Percentiles rank a stretch among this genome's conserved stretches.
These are phyloP conservation scores for Populus simonii DNA, from an alignment of 345 rosid genomes.

Conservation along the genomic window DNA sequence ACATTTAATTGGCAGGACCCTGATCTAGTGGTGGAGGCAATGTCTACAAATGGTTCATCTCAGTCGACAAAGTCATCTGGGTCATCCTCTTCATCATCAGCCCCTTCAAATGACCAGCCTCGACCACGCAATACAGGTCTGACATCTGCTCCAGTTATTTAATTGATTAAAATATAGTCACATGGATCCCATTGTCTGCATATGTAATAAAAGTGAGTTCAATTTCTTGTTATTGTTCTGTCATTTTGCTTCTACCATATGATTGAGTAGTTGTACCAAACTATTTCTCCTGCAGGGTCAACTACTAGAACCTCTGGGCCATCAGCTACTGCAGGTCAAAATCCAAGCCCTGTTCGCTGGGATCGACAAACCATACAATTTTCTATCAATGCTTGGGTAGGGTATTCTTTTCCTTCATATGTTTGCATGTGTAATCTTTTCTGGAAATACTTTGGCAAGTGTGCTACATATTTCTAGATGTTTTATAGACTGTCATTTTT, in stretches of 20 bases:
- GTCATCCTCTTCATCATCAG: constrained; percentile 52
- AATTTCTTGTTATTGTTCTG: not conserved
- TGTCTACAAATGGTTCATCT: constrained; percentile 54
- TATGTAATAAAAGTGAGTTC: not conserved
- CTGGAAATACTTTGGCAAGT: not conserved
- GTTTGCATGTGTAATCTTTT: not conserved
- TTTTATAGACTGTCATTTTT: not conserved
- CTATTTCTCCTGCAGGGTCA: constrained; percentile 48
- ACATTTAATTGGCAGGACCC: constrained; percentile 57
- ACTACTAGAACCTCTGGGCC: constrained; percentile 59
- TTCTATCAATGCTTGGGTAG: constrained; percentile 99
- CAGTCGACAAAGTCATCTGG: constrained; percentile 59
- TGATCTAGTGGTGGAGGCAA: constrained; percentile 81
- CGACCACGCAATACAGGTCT: constrained; percentile 61
- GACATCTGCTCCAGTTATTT: not conserved
- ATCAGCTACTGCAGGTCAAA: constrained; percentile 53
- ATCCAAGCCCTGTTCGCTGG: constrained; percentile 60
- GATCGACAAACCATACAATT: constrained; percentile 87
- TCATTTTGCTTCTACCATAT: not conserved
- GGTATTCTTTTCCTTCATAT: not conserved
- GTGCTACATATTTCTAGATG: not conserved
- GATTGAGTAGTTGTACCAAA: not conserved
- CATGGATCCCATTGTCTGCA: not conserved
- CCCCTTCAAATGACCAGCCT: constrained; percentile 43
- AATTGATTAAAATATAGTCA: not conserved